Conservation (phyloP, 352 stramenopile species). For the Globisporangium middletonii region DNA sequence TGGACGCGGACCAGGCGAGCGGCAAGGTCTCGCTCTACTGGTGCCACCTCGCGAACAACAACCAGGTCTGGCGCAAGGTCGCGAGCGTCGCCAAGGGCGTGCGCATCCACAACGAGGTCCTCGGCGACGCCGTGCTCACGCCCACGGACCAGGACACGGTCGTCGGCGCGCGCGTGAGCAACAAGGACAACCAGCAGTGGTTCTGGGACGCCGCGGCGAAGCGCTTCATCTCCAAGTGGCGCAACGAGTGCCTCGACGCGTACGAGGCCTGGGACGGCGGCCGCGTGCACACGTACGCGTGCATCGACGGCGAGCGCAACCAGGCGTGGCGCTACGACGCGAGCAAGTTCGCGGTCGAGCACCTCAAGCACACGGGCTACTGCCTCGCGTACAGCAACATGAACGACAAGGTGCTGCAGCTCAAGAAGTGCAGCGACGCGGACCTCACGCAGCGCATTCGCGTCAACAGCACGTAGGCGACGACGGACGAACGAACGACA, state of each 20-base stretch:
- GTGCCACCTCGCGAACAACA: constrained; percentile 54
- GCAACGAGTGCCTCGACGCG: constrained; percentile 49
- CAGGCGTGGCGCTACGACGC: constrained; percentile 56
- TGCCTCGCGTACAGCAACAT: constrained; percentile 47
- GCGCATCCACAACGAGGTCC: constrained; percentile 20
- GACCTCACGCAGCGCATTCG: constrained; percentile 40
- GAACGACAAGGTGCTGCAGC: constrained; percentile 33
- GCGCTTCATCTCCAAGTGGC: constrained; percentile 33
- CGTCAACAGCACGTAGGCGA: constrained; percentile 18
- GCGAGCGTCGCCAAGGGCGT: constrained; percentile 23
- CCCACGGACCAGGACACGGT: constrained; percentile 27
- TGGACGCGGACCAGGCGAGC: constrained; percentile 39
- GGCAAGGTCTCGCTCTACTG: constrained; percentile 36
- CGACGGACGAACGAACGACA: too few species aligned
- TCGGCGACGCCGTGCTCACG: constrained; percentile 22
- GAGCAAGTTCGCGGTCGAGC: constrained; percentile 30
- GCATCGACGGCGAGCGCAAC: constrained; percentile 44
- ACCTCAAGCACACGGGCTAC: constrained; percentile 40
- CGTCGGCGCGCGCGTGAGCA: constrained; percentile 13
- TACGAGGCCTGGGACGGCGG: constrained; percentile 52
- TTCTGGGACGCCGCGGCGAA: constrained; percentile 40
- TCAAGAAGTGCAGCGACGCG: constrained; percentile 36
- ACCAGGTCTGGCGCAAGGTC: constrained; percentile 42
- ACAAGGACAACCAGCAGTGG: constrained; percentile 29
- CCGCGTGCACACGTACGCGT: constrained; percentile 51